Conservation (phyloP, 306 rosid genomes). For the Cucurbita ficifolia region DNA sequence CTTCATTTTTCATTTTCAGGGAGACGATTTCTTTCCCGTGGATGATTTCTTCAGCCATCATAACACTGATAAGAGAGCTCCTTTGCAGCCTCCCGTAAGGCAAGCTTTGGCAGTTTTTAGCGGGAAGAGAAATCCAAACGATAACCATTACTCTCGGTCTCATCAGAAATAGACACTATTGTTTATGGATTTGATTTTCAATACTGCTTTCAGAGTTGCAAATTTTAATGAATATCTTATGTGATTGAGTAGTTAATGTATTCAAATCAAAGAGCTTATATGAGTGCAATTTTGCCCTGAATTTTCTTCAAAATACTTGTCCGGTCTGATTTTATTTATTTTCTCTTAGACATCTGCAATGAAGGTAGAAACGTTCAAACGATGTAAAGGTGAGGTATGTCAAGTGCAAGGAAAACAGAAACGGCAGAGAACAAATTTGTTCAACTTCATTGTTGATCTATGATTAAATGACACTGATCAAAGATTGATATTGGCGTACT, state of each 20-base stretch:
- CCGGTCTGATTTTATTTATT: background rate
- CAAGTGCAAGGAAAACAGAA: background rate
- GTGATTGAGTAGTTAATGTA: background rate
- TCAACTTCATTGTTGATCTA: background rate
- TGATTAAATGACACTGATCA: background rate
- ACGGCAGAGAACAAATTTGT: background rate
- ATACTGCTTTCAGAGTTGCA: background rate
- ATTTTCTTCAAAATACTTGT: background rate
- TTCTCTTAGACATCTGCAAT: background rate
- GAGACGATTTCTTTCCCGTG: slow-evolving; percentile 38
- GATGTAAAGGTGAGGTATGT: background rate
- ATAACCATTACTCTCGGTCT: slow-evolving; percentile 65
- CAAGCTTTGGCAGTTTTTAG: slow-evolving; percentile 60
- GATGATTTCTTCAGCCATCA: slow-evolving; percentile 53
- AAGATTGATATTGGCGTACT: background rate
- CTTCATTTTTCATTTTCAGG: slow-evolving; percentile 24
- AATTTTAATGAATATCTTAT: background rate
- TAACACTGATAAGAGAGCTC: slow-evolving; percentile 40
- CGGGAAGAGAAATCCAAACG: slow-evolving; percentile 86
- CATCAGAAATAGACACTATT: slow-evolving; percentile 23
- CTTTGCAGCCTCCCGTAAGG: slow-evolving; percentile 81
- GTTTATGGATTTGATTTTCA: background rate
- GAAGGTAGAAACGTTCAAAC: background rate
- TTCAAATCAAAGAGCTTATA: background rate
- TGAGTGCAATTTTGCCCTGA: background rate